Percentiles rank a stretch among this genome's conserved stretches.
These are phyloP conservation scores for Citropsis articulata DNA, from an alignment of 345 rosid species.

Conservation along the genomic window DNA sequence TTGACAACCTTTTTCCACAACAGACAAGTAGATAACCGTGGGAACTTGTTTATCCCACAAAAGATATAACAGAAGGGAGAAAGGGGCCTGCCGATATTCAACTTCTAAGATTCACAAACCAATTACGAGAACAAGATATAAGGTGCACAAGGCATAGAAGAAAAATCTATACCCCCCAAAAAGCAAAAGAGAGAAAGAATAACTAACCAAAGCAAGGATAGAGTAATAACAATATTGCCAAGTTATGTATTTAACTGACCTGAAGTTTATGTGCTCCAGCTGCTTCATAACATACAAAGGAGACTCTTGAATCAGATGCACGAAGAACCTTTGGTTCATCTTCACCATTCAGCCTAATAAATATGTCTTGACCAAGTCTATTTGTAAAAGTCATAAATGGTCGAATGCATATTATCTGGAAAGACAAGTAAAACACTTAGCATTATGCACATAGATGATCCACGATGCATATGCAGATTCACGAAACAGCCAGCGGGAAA, in stretches of 20 bases:
- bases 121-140: not conserved
- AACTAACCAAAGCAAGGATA: not conserved
- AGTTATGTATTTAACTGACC: conserved; percentile 41
- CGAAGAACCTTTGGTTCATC: conserved; percentile 82
- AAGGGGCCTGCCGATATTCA: not conserved
- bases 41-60: not conserved
- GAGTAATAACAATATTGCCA: conserved; percentile 11
- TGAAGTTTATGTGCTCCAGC: conserved; percentile 70
- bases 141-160: not conserved
- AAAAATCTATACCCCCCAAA: not conserved
- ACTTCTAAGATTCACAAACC: not conserved
- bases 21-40: not conserved
- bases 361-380: conserved; percentile 79
- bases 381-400: conserved; percentile 96
- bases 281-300: conserved; percentile 54
- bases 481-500: not conserved
- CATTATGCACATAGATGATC: not conserved
- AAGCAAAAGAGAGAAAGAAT: not conserved
- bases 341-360: conserved; percentile 58
- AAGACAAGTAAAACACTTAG: conserved; percentile 15
- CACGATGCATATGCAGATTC: not conserved
- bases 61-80: not conserved
- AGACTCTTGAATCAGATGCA: conserved; percentile 74
- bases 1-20: not conserved
- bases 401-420: conserved; percentile 77